Evolutionary conservation across 140 eudicot genomes (phyloP), one percentile per base, ranked within the genome.

Genomic region (Bidens hawaiensis): DNA sequence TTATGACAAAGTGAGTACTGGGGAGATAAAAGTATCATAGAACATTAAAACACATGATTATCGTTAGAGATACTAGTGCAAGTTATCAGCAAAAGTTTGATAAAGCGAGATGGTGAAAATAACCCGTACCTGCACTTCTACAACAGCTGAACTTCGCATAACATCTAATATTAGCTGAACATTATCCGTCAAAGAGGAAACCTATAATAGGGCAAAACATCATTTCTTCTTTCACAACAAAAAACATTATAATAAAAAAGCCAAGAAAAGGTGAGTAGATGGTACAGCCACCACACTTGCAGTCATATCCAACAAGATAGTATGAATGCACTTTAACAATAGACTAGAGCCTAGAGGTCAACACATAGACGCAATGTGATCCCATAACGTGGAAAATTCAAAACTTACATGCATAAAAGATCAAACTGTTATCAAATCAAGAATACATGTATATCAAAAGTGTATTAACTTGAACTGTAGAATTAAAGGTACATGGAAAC

Each of bases 41-140:
- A n/a, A n/a, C n/a, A n/a, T n/a, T n/a, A n/a, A n/a, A n/a, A n/a
- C n/a, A n/a, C n/a, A n/a, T n/a, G n/a, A n/a, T n/a, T n/a, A n/a
- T n/a, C n/a, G n/a, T n/a, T n/a, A n/a, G n/a, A n/a, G n/a, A n/a
- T n/a, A n/a, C n/a, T 9, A 64, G 48, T 49, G 12, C 38, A 54
- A 60, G 6, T 53, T 4, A 19, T 16, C 41, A 52, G 31, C 25
- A 46, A 42, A 43, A 65, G 14, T 23, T 57, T 26, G 21, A 64
- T 43, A 31, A 26, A 22, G 22, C 46, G 17, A 28, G 25, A 47
- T 23, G 23, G 12, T 19, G 24, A 62, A n/a, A n/a, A 21, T n/a
- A 34, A 48, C 4, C 31, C 41, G 9, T 48, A 85, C 94, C 94
- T 85, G 94, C 12, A 81, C 83, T 81, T 85, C 94, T 64, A 85